Evolutionary conservation across 78 protist species (phyloP).

Genomic region (slime mould (Dictyostelium discoideum)): dicty_2.7 NC_007088.5:6247001-6247500

Average conservation of each 20-base stretch:
- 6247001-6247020: background rate
- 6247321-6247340: background rate
- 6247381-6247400: background rate
- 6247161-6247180: background rate
- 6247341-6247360: background rate
- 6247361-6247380: background rate
- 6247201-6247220: background rate
- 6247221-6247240: background rate
- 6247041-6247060: background rate
- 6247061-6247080: background rate
- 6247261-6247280: background rate
- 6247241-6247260: slow-evolving; percentile 4
- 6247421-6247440: background rate
- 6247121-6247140: too few relatives aligned
- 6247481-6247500: background rate
- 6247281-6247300: background rate
- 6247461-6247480: background rate
- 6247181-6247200: background rate
- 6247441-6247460: background rate
- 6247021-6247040: too few relatives aligned
- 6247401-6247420: background rate
- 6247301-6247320: background rate
- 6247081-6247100: background rate
- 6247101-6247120: background rate
- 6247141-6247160: background rate